phyloP scores from a whole-genome alignment of 2,329 filamentous ascomycete species.

The Pseudogymnoascus sp. region DNA sequence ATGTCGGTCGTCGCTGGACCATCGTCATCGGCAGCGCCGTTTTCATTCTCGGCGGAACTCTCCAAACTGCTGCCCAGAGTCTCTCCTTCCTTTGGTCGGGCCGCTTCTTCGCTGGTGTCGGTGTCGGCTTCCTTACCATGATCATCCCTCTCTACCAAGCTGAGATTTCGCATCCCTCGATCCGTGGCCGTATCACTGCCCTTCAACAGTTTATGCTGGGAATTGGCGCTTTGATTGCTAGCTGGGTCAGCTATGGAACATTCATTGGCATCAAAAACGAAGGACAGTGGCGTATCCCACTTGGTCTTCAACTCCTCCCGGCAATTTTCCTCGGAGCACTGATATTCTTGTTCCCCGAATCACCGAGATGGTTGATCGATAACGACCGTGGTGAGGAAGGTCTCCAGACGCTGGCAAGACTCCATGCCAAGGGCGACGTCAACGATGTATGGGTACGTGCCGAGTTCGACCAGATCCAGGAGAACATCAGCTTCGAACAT shows the following conservation, averaged over 20 bases:
- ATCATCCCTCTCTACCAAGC: constrained; percentile 62
- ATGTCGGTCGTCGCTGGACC: constrained; percentile 64
- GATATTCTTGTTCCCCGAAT: constrained; percentile 57
- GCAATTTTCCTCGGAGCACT: constrained; percentile 46
- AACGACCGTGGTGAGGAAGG: constrained; percentile 48
- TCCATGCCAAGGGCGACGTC: constrained; percentile 53
- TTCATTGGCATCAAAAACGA: constrained; percentile 15
- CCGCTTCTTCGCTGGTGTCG: constrained; percentile 59
- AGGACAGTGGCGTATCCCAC: constrained; percentile 24
- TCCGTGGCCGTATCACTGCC: constrained; percentile 64
- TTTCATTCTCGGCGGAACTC: constrained; percentile 62
- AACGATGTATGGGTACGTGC: constrained; percentile 54
- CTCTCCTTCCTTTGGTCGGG: constrained; percentile 60
- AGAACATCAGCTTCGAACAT: constrained; percentile 52
- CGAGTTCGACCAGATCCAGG: constrained; percentile 56
- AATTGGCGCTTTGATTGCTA: constrained; percentile 62
- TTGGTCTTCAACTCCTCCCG: constrained; percentile 51
- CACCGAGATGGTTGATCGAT: constrained; percentile 53
- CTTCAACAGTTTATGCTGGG: constrained; percentile 80
- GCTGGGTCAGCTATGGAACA: constrained; percentile 64
- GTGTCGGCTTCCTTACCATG: constrained; percentile 40
- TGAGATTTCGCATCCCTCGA: constrained; percentile 69
- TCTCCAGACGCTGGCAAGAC: constrained; percentile 47
- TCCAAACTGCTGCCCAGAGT: constrained; percentile 61
- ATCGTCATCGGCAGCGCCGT: constrained; percentile 64